Evolutionary conservation across 352 stramenopile genomes (phyloP).

Genomic region (Aphanomyces euteiches): DNA sequence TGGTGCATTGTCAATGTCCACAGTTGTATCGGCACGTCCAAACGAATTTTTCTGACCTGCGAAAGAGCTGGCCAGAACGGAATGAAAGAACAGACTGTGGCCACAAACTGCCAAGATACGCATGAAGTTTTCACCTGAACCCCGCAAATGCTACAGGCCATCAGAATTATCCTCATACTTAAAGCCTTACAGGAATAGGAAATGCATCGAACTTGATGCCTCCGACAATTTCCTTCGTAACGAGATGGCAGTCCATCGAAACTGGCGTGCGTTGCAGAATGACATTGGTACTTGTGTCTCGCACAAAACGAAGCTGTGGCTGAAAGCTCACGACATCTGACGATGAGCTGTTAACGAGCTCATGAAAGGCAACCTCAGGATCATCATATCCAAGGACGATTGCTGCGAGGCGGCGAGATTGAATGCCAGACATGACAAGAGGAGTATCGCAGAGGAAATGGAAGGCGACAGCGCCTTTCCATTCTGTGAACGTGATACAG

Average conservation of each 20-base stretch:
- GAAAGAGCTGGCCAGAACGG: conserved; percentile 70
- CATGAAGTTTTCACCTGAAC: conserved; percentile 54
- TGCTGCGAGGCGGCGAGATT: conserved; percentile 67
- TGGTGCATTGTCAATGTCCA: conserved; percentile 56
- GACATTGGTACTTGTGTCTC: conserved; percentile 64
- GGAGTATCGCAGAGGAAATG: conserved; percentile 68
- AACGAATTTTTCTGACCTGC: conserved; percentile 66
- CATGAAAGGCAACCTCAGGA: conserved; percentile 71
- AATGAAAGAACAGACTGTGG: conserved; percentile 84
- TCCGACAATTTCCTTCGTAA: conserved; percentile 83
- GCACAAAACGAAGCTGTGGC: conserved; percentile 67
- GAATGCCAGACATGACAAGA: conserved; percentile 73
- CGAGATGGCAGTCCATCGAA: conserved; percentile 74
- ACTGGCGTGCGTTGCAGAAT: conserved; percentile 59
- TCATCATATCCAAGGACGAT: conserved; percentile 50
- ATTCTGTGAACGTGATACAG: conserved; percentile 85
- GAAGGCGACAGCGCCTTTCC: conserved; percentile 69
- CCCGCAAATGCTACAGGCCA: conserved; percentile 46
- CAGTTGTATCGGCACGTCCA: conserved; percentile 49
- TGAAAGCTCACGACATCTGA: conserved; percentile 56
- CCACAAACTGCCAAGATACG: conserved; percentile 77
- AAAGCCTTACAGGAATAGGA: conserved; percentile 57
- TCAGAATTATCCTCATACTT: neutral
- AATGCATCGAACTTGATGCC: conserved; percentile 75
- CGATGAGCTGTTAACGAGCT: conserved; percentile 76